A percentile compares a stretch with the other conserved stretches of the same genome.
These are phyloP conservation scores for Pyricularia pennisetigena DNA, from an alignment of 2,329 filamentous ascomycete genomes.

Conservation along the genomic window DNA sequence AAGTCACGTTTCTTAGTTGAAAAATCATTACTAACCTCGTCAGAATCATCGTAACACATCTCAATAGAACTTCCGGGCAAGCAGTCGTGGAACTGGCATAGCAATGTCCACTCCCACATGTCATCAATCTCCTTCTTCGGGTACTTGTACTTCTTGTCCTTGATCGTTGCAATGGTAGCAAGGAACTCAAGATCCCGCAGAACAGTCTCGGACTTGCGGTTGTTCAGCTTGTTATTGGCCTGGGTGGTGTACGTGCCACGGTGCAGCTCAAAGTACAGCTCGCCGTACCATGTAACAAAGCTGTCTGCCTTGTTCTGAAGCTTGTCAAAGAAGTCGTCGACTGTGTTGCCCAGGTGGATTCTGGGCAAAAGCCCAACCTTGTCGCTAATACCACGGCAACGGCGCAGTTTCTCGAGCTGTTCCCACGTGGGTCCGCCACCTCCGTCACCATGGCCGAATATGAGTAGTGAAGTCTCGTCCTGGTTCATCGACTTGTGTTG, in stretches of 20 bases:
- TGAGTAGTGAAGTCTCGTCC: constrained; percentile 50
- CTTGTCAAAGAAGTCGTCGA: constrained; percentile 56
- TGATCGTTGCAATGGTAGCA: constrained; percentile 50
- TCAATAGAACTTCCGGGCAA: constrained; percentile 57
- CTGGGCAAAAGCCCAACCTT: constrained; percentile 48
- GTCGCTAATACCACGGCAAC: constrained; percentile 54
- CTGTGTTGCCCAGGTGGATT: constrained; percentile 53
- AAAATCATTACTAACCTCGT: constrained; percentile 32
- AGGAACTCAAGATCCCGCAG: constrained; percentile 57
- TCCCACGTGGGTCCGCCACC: constrained; percentile 57
- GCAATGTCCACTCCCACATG: constrained; percentile 57
- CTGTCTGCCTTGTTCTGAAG: constrained; percentile 50
- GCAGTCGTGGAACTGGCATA: constrained; percentile 63
- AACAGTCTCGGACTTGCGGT: constrained; percentile 51
- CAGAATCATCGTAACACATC: constrained; percentile 61
- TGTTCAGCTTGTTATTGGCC: constrained; percentile 59
- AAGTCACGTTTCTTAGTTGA: not conserved
- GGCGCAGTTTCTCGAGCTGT: constrained; percentile 56
- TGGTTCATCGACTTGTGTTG: constrained; percentile 60
- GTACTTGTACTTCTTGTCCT: constrained; percentile 46
- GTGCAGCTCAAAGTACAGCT: constrained; percentile 61
- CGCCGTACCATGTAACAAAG: constrained; percentile 59
- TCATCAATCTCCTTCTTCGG: constrained; percentile 56
- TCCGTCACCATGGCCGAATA: constrained; percentile 55
- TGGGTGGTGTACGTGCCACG: constrained; percentile 63